A percentile compares a stretch with the other conserved stretches of the same genome.
Conservation (phyloP, 208 protist genomes). For the Leishmania tropica region DNA sequence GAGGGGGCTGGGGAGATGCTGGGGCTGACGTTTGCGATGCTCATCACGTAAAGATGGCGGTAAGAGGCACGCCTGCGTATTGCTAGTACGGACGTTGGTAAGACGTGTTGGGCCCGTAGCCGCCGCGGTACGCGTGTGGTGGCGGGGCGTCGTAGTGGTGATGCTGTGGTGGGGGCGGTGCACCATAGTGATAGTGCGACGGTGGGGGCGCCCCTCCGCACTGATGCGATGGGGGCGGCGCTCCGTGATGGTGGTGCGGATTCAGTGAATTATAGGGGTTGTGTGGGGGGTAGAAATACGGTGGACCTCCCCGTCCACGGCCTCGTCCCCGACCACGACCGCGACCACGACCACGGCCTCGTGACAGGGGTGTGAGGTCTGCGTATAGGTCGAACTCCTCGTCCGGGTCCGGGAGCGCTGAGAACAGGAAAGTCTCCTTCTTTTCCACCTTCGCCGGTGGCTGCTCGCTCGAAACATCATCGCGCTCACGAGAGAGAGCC, state of each 20-base stretch:
- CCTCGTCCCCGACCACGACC: constrained; percentile 29
- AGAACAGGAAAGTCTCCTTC: constrained; percentile 38
- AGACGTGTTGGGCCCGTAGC: constrained; percentile 23
- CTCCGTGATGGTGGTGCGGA: constrained; percentile 6
- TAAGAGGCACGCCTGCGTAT: background rate
- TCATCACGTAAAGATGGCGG: background rate
- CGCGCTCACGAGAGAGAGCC: constrained; percentile 8
- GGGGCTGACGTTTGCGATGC: background rate
- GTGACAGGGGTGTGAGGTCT: constrained; percentile 30
- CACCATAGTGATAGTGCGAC: constrained; percentile 7
- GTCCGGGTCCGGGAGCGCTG: constrained; percentile 30
- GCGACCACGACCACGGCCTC: constrained; percentile 25
- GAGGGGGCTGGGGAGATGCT: background rate
- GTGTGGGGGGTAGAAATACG: constrained; percentile 8
- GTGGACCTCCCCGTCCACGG: constrained; percentile 22
- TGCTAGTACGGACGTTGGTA: constrained; percentile 25
- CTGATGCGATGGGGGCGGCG: background rate
- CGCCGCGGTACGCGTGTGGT: constrained; percentile 25
- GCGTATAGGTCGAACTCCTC: constrained; percentile 76
- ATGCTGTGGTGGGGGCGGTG: constrained; percentile 4
- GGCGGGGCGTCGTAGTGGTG: background rate
- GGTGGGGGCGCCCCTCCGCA: constrained; percentile 3
- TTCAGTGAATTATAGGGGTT: background rate
- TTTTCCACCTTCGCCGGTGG: constrained; percentile 31
- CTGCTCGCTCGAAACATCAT: constrained; percentile 19